Evolutionary conservation across 2,329 filamentous ascomycete genomes (phyloP), one percentile per base, ranked within the genome.

Genomic region (Xylariomycetidae sp.): DNA sequence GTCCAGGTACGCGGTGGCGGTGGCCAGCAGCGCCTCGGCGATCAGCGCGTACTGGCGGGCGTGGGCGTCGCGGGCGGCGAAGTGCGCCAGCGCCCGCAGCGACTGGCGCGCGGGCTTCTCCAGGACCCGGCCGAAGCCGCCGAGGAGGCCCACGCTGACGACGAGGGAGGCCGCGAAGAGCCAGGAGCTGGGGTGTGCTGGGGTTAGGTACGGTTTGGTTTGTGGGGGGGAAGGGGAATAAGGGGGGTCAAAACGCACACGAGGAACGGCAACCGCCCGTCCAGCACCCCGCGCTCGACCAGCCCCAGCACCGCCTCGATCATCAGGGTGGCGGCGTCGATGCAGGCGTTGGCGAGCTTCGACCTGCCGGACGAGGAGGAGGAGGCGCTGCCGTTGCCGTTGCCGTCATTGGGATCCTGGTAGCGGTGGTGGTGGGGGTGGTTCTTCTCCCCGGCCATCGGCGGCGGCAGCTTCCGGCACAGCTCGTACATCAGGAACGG

Each of bases 401-500:
- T n/a, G n/a, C n/a, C n/a, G n/a, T n/a, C n/a, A n/a, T n/a, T 31
- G 5, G 51, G 48, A 35, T 57, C 30, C 14, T 45, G 44, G 19
- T 47, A 44, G 17, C 43, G 37, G 1, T 37, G 43, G 17, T 35
- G 38, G 20, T 0, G 46, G 34, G 0, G 53, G 40, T 4, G 44
- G 52, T 8, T 67, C 64, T n/a, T n/a, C n/a, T n/a, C n/a, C n/a
- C n/a, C n/a, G n/a, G n/a, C n/a, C n/a, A n/a, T n/a, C n/a, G n/a
- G n/a, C n/a, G n/a, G n/a, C 0, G 61, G 59, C 4, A 74, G 41
- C 0, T 70, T 57, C 18, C 61, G 60, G 31, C 62, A 67, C 3
- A 74, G 54, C 47, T 74, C 70, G 30, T 71, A 72, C 69, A 74
- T 73, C 6, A 75, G 57, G 31, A 75, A 75, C 0, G 71, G 71